These are phyloP conservation scores for Rhynchospora breviuscula DNA, from an alignment of 176 grass and related monocot species.

Conservation along the genomic window DNA sequence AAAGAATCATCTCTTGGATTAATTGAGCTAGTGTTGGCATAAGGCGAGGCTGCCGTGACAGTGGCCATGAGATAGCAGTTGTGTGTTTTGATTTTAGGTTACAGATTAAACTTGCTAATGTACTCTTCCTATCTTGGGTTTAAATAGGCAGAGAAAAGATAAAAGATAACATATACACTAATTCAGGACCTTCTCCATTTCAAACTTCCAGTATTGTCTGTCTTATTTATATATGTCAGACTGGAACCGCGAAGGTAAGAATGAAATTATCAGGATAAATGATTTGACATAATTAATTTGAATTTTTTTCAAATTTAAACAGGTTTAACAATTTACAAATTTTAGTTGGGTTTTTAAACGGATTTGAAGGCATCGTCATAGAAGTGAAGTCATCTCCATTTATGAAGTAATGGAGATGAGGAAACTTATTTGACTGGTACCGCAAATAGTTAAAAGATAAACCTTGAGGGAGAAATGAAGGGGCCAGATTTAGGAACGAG, in stretches of 20 bases:
- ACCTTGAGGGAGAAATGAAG: background rate
- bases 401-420: background rate
- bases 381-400: background rate
- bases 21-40: slow-evolving; percentile 9
- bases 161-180: background rate
- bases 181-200: background rate
- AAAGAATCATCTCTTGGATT: slow-evolving; percentile 30
- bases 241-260: background rate
- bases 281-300: background rate
- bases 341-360: background rate
- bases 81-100: background rate
- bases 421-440: background rate
- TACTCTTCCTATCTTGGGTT: background rate
- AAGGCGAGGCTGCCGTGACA: slow-evolving; percentile 11
- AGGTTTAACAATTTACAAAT: background rate
- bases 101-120: background rate
- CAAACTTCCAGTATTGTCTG: background rate
- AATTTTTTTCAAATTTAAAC: background rate
- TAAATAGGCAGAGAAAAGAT: slow-evolving; percentile 13
- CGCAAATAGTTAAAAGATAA: slow-evolving; percentile 22
- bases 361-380: background rate
- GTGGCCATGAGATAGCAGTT: slow-evolving; percentile 13
- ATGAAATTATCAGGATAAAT: background rate
- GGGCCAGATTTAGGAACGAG: background rate
- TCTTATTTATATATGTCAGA: background rate